These are phyloP conservation scores for Cladophialophora chaetospira DNA, from an alignment of 2,329 filamentous ascomycete species.

Conservation along the genomic window DNA sequence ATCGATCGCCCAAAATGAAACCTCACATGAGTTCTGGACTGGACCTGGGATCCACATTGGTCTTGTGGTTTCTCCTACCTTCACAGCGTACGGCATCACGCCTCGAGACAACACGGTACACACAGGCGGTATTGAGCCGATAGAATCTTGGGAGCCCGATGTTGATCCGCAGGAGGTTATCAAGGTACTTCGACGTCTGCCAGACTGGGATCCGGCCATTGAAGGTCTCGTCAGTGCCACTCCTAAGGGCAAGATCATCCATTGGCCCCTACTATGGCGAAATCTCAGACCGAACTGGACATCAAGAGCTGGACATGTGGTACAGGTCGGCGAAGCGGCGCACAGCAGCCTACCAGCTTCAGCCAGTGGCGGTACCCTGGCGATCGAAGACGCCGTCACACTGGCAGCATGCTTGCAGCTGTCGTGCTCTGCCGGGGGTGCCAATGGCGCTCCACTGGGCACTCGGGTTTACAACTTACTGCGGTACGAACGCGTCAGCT, in stretches of 20 bases:
- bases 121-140: neutral
- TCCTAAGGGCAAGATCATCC: neutral
- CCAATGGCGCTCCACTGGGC: slow-evolving; percentile 54
- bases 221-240: neutral
- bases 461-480: neutral
- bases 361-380: slow-evolving; percentile 51
- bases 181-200: neutral
- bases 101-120: neutral
- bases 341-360: slow-evolving; percentile 53
- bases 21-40: neutral
- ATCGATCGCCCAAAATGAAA: neutral
- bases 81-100: neutral
- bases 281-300: slow-evolving; percentile 26
- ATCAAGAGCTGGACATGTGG: slow-evolving; percentile 45
- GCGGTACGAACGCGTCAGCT: neutral
- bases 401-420: slow-evolving; percentile 46
- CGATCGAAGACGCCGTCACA: slow-evolving; percentile 53
- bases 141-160: neutral
- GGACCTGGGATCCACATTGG: neutral
- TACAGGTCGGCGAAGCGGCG: slow-evolving; percentile 53
- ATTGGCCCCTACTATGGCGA: slow-evolving; percentile 10
- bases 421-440: slow-evolving; percentile 11
- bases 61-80: neutral
- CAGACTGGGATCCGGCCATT: neutral
- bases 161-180: neutral